Evolutionary conservation across 225 moss, liverwort and hornwort genomes (phyloP), one percentile per base, ranked within the genome.

Genomic region (Polytrichum formosum): DNA sequence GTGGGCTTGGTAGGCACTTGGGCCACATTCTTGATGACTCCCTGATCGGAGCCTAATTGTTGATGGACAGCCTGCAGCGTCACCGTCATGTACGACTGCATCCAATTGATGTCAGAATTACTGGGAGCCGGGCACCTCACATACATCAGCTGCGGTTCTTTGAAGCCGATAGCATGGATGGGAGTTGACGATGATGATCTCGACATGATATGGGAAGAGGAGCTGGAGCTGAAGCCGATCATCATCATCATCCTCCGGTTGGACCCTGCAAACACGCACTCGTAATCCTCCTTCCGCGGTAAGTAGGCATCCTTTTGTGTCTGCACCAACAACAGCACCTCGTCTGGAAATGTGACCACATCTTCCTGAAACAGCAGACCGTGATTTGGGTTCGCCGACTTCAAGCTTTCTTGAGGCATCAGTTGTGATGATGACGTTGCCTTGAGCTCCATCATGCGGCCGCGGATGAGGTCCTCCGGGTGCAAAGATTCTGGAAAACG

Each of bases 341-440:
- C 77, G 26, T 77, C 61, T 7, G 53, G 72, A 26, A 72, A 77
- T 28, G 66, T 72, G 18, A 77, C 63, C 60, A 62, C 72, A 62
- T 77, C 77, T 63, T 61, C 60, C 13, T 53, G 67, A 61, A 61
- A 55, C 0, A 65, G 63, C 19, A 64, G 7, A 18, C 27, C 54
- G 1, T 55, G 46, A 46, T 46, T 46, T 13, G 46, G 6, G 29
- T 21, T 22, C 23, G 33, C 30, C 37, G 66, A 7, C 7, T 37
- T 8, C 22, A 66, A 19, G 18, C 37, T 5, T 6, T 46, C 33
- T 33, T 33, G 33, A 6, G 3, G 33, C 21, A 20, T 6, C 37
- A 21, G 31, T 21, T 59, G 59, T 59, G 16, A 46, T 46, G 46
- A 13, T 22, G 21, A 59, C 59, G 66, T 66, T 37, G 33, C 66